Evolutionary conservation across 75 land plant species (phyloP).

Genomic region (Picea sitchensis): DNA sequence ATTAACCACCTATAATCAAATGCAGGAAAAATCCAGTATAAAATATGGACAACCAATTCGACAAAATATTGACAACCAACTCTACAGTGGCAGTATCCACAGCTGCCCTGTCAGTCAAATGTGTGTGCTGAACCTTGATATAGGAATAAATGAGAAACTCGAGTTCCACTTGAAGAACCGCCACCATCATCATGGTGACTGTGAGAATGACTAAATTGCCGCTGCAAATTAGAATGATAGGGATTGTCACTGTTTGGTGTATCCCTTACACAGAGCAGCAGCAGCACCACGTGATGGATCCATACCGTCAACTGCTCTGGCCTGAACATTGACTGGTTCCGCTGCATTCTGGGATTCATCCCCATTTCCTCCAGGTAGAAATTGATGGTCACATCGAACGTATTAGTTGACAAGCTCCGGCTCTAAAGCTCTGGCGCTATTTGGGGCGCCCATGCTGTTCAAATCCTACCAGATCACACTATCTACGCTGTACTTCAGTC

Average conservation of each 20-base stretch:
- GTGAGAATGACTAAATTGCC: constrained; percentile 95
- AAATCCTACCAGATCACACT: too few species aligned
- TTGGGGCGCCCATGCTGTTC: too few species aligned
- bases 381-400: too few species aligned
- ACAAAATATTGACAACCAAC: constrained; percentile 67
- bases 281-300: constrained; percentile 24
- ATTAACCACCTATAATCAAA: constrained; percentile 98
- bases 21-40: constrained; percentile 73
- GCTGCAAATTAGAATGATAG: constrained; percentile 75
- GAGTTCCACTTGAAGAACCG: constrained; percentile 51
- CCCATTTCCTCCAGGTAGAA: too few species aligned
- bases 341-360: too few species aligned
- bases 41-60: constrained; percentile 58
- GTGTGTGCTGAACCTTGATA: constrained; percentile 96
- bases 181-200: constrained; percentile 55
- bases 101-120: constrained; percentile 90
- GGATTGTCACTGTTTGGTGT: constrained; percentile 54
- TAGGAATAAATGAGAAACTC: constrained; percentile 66
- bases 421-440: too few species aligned
- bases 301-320: too few species aligned
- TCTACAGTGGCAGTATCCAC: constrained; percentile 88
- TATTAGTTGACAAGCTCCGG: too few species aligned
- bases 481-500: too few species aligned
- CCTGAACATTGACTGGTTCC: too few species aligned
- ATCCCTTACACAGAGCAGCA: constrained; percentile 94